These are phyloP conservation scores for Salvia rosmarinus DNA, from an alignment of 257 asterid species.

Conservation along the genomic window DNA sequence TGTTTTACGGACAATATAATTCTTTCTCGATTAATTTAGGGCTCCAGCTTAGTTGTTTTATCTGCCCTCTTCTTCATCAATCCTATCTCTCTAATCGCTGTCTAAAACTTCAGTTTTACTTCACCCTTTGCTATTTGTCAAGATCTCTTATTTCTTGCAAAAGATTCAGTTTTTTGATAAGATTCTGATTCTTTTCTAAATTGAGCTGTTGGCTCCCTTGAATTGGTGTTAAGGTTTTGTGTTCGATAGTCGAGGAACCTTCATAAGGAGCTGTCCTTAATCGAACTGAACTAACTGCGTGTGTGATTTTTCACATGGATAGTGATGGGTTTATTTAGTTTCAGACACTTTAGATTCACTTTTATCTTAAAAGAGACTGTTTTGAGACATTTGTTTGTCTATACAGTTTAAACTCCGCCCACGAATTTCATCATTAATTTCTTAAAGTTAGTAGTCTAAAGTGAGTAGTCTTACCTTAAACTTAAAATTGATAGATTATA, in stretches of 20 bases:
- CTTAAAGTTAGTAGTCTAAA: not conserved
- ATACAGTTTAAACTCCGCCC: constrained; percentile 17
- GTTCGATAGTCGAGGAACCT: constrained; percentile 9
- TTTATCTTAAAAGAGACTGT: constrained; percentile 1
- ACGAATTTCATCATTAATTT: constrained; percentile 24
- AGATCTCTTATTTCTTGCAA: constrained; percentile 8
- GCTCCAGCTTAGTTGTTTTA: not conserved
- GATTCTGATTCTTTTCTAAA: constrained; percentile 22
- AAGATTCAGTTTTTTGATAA: not conserved
- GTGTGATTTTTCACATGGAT: constrained; percentile 21
- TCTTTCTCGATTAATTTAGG: constrained; percentile 1
- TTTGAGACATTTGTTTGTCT: constrained; percentile 32
- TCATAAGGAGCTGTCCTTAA: constrained; percentile 28
- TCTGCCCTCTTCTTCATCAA: constrained; percentile 21
- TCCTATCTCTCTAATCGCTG: not conserved
- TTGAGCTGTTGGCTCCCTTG: constrained; percentile 8
- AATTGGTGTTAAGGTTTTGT: not conserved
- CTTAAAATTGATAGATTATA: not conserved
- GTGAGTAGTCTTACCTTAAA: not conserved
- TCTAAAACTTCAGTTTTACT: not conserved
- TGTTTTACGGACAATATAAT: constrained; percentile 12
- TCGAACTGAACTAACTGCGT: constrained; percentile 23
- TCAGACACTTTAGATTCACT: constrained; percentile 9
- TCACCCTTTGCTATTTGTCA: constrained; percentile 19
- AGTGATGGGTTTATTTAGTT: constrained; percentile 9